These are phyloP conservation scores for Orbilia ellipsospora DNA, from an alignment of 2,329 filamentous ascomycete genomes.

Conservation along the genomic window DNA sequence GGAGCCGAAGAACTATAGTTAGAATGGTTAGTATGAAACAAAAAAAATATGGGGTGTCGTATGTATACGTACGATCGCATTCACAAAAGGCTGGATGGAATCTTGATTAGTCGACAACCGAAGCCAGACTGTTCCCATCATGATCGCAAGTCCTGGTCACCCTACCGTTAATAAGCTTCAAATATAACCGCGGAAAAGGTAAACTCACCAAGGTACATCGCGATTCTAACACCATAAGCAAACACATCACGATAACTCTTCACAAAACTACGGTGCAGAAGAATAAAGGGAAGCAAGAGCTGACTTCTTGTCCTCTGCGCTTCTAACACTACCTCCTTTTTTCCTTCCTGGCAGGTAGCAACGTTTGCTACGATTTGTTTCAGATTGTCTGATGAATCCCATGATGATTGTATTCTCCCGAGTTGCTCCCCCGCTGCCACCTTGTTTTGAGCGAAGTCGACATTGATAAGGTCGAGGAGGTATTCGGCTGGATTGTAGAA, in stretches of 20 bases:
- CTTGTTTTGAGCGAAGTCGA: slow-evolving; percentile 70
- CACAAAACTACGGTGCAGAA: slow-evolving; percentile 82
- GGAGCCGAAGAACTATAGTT: slow-evolving; percentile 71
- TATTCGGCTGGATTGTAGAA: slow-evolving; percentile 84
- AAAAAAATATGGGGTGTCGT: background rate
- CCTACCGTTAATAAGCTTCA: slow-evolving; percentile 29
- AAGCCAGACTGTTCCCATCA: slow-evolving; percentile 91
- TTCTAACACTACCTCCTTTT: slow-evolving; percentile 56
- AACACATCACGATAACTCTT: slow-evolving; percentile 87
- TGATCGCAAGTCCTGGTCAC: slow-evolving; percentile 73
- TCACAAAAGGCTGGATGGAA: slow-evolving; percentile 83
- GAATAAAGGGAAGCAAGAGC: slow-evolving; percentile 68
- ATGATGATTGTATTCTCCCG: slow-evolving; percentile 59
- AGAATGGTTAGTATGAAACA: background rate
- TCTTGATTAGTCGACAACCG: slow-evolving; percentile 75
- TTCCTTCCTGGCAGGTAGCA: slow-evolving; percentile 60
- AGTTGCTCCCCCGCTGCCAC: slow-evolving; percentile 62
- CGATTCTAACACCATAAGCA: slow-evolving; percentile 82
- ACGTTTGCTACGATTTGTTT: slow-evolving; percentile 58
- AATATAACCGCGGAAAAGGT: slow-evolving; percentile 19
- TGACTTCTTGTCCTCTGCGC: slow-evolving; percentile 63
- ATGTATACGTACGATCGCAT: slow-evolving; percentile 69
- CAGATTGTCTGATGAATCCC: slow-evolving; percentile 62
- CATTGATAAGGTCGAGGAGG: slow-evolving; percentile 80
- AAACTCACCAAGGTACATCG: slow-evolving; percentile 77